Conservation (phyloP, 768 basidiomycete species). For the Hydnomerulius pinastri region DNA sequence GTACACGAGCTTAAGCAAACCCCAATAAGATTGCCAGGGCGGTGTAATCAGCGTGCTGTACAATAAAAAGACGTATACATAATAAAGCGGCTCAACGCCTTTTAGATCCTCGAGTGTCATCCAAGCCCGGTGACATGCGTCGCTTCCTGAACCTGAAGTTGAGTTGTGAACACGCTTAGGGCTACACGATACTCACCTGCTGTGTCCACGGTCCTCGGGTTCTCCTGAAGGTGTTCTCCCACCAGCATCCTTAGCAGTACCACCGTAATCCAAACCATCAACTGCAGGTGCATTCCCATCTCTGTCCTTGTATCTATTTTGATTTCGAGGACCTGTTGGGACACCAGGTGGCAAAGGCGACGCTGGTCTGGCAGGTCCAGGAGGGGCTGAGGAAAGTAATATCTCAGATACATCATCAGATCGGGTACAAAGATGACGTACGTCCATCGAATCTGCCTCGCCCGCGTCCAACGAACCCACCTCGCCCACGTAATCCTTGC, state of each 20-base stretch:
- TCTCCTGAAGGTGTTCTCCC: slow-evolving; percentile 63
- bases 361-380: slow-evolving; percentile 69
- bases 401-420: slow-evolving; percentile 1
- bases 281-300: slow-evolving; percentile 84
- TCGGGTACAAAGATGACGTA: slow-evolving; percentile 26
- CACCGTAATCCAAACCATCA: slow-evolving; percentile 88
- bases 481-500: slow-evolving; percentile 46
- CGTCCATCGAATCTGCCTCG: slow-evolving; percentile 40
- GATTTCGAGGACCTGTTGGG: slow-evolving; percentile 85
- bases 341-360: slow-evolving; percentile 87
- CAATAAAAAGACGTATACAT: slow-evolving; percentile 31
- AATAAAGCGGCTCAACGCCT: slow-evolving; percentile 53
- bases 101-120: slow-evolving; percentile 69
- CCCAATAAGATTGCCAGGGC: slow-evolving; percentile 6
- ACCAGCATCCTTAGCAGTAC: slow-evolving; percentile 46
- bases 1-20: neutral
- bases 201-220: slow-evolving; percentile 64
- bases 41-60: slow-evolving; percentile 21
- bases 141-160: slow-evolving; percentile 55
- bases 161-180: slow-evolving; percentile 1
- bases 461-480: slow-evolving; percentile 41
- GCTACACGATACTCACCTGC: slow-evolving; percentile 44
- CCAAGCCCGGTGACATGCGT: slow-evolving; percentile 69
- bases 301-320: slow-evolving; percentile 88
- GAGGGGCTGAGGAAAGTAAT: slow-evolving; percentile 33